These are phyloP conservation scores for Hypoxylon sp. DNA, from an alignment of 2,329 filamentous ascomycete genomes.

Conservation along the genomic window DNA sequence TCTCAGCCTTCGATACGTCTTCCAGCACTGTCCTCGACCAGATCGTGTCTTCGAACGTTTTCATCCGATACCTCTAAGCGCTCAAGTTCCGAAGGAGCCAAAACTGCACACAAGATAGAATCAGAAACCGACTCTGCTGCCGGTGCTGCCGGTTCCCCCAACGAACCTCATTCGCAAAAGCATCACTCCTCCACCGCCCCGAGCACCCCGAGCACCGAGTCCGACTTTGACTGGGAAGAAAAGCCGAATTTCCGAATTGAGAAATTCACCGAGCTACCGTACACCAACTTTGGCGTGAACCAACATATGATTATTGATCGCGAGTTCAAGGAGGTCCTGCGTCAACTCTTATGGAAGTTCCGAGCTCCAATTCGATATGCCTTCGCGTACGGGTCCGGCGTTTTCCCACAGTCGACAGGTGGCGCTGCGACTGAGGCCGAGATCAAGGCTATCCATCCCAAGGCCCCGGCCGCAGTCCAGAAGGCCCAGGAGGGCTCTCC, in stretches of 20 bases:
- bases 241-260: slow-evolving; percentile 75
- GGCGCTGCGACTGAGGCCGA: slow-evolving; percentile 64
- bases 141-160: slow-evolving; percentile 36
- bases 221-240: slow-evolving; percentile 72
- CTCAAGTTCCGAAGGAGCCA: slow-evolving; percentile 22
- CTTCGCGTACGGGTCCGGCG: slow-evolving; percentile 96
- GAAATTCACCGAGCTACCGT: slow-evolving; percentile 78
- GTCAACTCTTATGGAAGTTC: slow-evolving; percentile 90
- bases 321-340: slow-evolving; percentile 90
- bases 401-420: slow-evolving; percentile 78
- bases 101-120: slow-evolving; percentile 36
- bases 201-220: slow-evolving; percentile 30
- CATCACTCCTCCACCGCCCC: slow-evolving; percentile 28
- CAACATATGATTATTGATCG: slow-evolving; percentile 96
- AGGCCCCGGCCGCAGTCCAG: slow-evolving; percentile 79
- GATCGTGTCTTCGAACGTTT: slow-evolving; percentile 27
- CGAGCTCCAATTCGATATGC: slow-evolving; percentile 93
- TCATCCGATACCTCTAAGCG: slow-evolving; percentile 31
- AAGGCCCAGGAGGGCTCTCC: slow-evolving; percentile 86
- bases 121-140: slow-evolving; percentile 40
- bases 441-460: slow-evolving; percentile 75
- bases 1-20: background rate
- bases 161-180: slow-evolving; percentile 39
- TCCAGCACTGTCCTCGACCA: slow-evolving; percentile 9
- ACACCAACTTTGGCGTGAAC: slow-evolving; percentile 87